Conservation (phyloP, 768 basidiomycete species). For the Mycena filopes region DNA sequence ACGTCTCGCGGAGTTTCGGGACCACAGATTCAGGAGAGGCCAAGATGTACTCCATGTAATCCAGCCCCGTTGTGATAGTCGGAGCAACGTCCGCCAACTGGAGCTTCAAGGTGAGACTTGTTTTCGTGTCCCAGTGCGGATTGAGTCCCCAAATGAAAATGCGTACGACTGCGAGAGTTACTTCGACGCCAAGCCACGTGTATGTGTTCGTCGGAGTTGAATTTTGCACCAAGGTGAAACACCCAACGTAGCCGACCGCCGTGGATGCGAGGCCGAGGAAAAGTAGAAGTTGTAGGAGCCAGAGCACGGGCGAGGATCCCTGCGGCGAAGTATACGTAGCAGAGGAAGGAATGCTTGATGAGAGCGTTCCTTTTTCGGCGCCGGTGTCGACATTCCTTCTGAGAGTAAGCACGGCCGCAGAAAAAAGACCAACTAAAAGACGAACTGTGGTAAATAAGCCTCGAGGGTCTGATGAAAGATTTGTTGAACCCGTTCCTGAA, state of each 20-base stretch:
- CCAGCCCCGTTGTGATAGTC: background rate
- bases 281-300: background rate
- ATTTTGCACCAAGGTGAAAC: background rate
- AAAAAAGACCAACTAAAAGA: no score
- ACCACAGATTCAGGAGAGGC: no score
- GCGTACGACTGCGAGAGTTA: background rate
- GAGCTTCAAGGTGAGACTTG: background rate
- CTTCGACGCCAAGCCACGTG: background rate
- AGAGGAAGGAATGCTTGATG: no score
- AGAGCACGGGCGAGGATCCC: no score
- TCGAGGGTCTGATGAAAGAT: background rate
- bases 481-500: conserved; percentile 8
- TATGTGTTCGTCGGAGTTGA: background rate
- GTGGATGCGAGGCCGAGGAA: background rate
- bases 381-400: no score
- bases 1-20: background rate
- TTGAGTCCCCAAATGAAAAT: background rate
- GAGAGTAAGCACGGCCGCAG: no score
- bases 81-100: background rate
- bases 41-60: background rate
- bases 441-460: no score
- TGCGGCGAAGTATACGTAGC: no score
- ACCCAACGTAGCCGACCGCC: background rate
- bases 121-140: background rate
- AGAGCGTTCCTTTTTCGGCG: no score